Base-by-base conservation (phyloP, 208 protist genomes). In the Leishmania lainsoni region DNA sequence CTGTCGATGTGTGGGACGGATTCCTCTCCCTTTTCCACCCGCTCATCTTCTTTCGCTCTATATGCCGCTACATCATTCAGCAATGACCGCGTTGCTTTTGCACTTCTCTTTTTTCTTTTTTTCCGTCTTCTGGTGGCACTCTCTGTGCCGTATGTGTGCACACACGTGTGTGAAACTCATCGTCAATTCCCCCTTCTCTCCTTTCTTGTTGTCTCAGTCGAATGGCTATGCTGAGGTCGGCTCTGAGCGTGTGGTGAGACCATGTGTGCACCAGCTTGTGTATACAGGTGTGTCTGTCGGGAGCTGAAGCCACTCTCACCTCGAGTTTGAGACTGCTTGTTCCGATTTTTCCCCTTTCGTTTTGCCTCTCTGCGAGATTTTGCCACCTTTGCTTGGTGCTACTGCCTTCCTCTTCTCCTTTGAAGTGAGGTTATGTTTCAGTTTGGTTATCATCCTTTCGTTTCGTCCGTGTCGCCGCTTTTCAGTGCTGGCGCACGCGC, bases 401-500 rank as follows among this genome's bases (percentile, higher is more conserved):
- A 4, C 42, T 45, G 42, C 42, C 42, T 45, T 45, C 42, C 42
- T 45, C 42, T 45, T 45, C 42, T 45, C 0, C 42, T 45, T 48
- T 63, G 22, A 77, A 59, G 42, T 45, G 42, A 48, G 3, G 72
- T 52, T 63, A 22, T 83, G 39, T 22, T 78, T 78, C 58, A 14
- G n/a, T 83, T 77, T 76, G 2, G 72, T 17, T 54, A 54, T 20
- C 14, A 10, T 75, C 22, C 10, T 5, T 22, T 61, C 22, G 22
- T 26, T 29, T n/a, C 22, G 56, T 12, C 56, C 56, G 56, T 20
- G 56, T n/a, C 22, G 22, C 56, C 2, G 22, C 56, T 26, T 29
- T 61, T 61, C 17, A 12, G 22, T 9, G 22, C 3, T 61, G 56
- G 5, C 56, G 22, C 8, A 61, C 8, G 56, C n/a, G 0, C 10